Evolutionary conservation across 1,284 basidiomycete species (phyloP).

Genomic region (Pseudozyma tsukubaensis): DNA sequence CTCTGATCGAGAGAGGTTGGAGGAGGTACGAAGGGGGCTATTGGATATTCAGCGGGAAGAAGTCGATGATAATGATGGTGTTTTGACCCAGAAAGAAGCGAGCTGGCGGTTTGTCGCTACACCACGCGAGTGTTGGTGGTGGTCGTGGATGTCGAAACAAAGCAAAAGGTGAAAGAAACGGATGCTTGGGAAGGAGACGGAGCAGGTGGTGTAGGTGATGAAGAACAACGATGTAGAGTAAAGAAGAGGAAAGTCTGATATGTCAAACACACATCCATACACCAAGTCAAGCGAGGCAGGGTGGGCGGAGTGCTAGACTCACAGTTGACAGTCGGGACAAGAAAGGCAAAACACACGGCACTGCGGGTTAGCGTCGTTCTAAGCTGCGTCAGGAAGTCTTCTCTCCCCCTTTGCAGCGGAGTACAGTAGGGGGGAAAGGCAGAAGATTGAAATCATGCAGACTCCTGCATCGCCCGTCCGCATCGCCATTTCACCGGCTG

Average conservation of each 20-base stretch:
- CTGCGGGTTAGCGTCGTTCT: neutral
- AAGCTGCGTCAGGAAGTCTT: neutral
- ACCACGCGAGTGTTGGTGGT: neutral
- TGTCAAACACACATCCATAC: no score
- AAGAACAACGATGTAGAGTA: neutral
- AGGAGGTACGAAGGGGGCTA: neutral
- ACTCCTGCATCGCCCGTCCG: neutral
- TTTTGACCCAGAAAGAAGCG: neutral
- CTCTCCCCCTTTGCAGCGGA: no score
- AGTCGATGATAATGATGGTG: neutral
- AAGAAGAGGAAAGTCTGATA: neutral
- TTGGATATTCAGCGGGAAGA: neutral
- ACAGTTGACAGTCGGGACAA: neutral
- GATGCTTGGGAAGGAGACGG: slow-evolving; percentile 15
- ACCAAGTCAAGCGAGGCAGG: no score
- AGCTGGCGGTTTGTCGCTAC: neutral
- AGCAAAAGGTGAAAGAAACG: neutral
- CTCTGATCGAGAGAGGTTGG: neutral
- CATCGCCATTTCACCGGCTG: neutral
- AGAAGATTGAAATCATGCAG: slow-evolving; percentile 1
- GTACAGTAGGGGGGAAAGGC: neutral
- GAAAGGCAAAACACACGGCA: slow-evolving; percentile 9
- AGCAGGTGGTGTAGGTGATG: neutral
- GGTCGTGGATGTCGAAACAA: neutral
- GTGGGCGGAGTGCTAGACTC: slow-evolving; percentile 2